phyloP scores from a whole-genome alignment of 768 basidiomycete species.

The Boletus reticuloceps region DNA sequence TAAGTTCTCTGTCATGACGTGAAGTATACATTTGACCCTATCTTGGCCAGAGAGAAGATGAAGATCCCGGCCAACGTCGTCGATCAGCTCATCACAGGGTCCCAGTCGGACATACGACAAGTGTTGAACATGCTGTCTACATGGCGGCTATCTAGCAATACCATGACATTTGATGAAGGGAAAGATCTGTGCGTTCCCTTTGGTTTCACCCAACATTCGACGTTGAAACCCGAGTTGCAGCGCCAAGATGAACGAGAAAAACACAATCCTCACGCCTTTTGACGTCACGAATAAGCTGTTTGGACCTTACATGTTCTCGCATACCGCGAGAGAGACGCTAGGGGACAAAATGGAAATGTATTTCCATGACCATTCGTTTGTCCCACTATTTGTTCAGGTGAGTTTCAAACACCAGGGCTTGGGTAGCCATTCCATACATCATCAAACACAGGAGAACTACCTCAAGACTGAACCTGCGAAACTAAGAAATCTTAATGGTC shows the following conservation, averaged over 20 bases:
- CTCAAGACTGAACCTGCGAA: conserved; percentile 75
- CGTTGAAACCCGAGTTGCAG: conserved; percentile 40
- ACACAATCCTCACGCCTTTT: conserved; percentile 87
- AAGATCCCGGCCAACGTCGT: conserved; percentile 88
- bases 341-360: conserved; percentile 94
- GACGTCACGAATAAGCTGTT: conserved; percentile 86
- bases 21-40: background rate
- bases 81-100: conserved; percentile 85
- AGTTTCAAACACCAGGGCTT: background rate
- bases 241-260: conserved; percentile 88
- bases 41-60: conserved; percentile 74
- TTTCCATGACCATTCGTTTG: conserved; percentile 93
- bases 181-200: conserved; percentile 71
- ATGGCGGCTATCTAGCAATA: conserved; percentile 80
- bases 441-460: conserved; percentile 84
- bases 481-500: conserved; percentile 55
- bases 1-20: conserved; percentile 35
- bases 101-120: conserved; percentile 96
- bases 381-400: conserved; percentile 95
- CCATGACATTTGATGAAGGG: conserved; percentile 89
- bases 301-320: conserved; percentile 88
- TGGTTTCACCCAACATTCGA: background rate
- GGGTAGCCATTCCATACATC: background rate
- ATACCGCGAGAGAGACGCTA: conserved; percentile 75
- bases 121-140: conserved; percentile 98